Base-by-base conservation (phyloP, 805 yeast genomes). In the Kregervanrija pseudodelftensis region DNA sequence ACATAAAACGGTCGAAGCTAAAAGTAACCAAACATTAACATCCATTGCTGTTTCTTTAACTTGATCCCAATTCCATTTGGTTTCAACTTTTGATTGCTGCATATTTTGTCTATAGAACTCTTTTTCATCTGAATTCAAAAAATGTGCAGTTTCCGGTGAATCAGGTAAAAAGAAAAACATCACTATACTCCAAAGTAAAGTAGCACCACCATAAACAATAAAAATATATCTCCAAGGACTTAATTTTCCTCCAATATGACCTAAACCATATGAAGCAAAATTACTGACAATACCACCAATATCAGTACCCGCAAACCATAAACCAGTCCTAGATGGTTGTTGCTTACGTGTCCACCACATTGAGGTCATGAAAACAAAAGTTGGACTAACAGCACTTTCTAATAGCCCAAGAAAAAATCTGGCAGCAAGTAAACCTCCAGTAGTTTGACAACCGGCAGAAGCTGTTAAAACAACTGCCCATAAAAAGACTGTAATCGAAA, bases 221-320 rank as follows among this genome's bases (percentile, higher is more conserved):
- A 77, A 83, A 5, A 80, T 60, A 31, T 78, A 64, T 55, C 74
- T 77, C 90, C 90, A 84, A 8, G 81, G 71, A 2, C 59, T 64
- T 5, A 79, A 58, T 28, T 66, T 42, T 58, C 69, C 75, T 8
- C 56, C 42, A 11, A 58, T 64, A 51, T 73, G 66, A 48, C 47
- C 68, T 63, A 42, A 74, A 53, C 80, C 82, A 51, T 76, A 78
- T 3, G 83, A 76, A 42, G 79, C 65, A 14, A 72, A 70, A 34
- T 73, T 70, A 14, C 81, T 76, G 35, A 76, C 45, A 35, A 75
- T 61, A 36, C 68, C 67, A 47, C 79, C 79, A 22, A 22, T 22
- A 22, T 22, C 28, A 22, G 28, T 22, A 4, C 28, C 28, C 28
- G 28, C 28, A 22, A 22, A 22, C 28, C 28, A 22, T 22, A 22